Evolutionary conservation across 371 early-diverging fungal genomes (phyloP), one percentile per base, ranked within the genome.

Genomic region (Rhizomucor pusillus): DNA sequence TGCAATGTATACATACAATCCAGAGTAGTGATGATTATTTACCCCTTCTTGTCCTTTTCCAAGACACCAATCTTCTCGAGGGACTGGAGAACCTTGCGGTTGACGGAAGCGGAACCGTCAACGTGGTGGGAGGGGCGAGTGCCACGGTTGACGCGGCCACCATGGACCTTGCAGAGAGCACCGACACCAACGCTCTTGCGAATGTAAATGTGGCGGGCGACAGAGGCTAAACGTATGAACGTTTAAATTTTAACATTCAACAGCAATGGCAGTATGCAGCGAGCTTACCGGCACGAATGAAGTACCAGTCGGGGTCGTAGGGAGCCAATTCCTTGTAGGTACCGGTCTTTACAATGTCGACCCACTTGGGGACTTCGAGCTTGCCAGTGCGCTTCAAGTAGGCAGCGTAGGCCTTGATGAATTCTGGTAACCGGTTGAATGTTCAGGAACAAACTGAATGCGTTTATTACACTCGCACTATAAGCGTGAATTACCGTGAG

Each of bases 281-380:
- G 29, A 5, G 64, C 78, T 60, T 80, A 90, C 91, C 94, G 60
- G 94, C 95, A 70, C 97, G 94, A 63, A 94, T 78, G 84, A 92
- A 99, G 91, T 86, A 99, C 98, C 98, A 99, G 86, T 99, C 98
- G 58, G 93, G 91, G 70, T 99, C 97, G 79, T 92, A 90, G 46
- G 98, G 98, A 71, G 92, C 92, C 59, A 94, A 84, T 82, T 97
- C 96, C 89, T 95, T 97, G 91, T 78, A 84, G 67, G 93, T 82
- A 63, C 87, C 94, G 65, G 98, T 96, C 90, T 99, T 99, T 82
- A 94, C 97, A 69, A 95, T 77, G 77, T 99, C 97, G 63, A 94
- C 93, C 97, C 97, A 97, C 83, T 89, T 91, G 76, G 98, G 99
- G 66, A 99, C 90, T 69, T 92, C 92, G 75, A 99, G 89, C 88